Percentiles rank a stretch among this genome's conserved stretches.
Evolutionary conservation across 768 basidiomycete species (phyloP).

Genomic region (Dioszegia hungarica): DNA sequence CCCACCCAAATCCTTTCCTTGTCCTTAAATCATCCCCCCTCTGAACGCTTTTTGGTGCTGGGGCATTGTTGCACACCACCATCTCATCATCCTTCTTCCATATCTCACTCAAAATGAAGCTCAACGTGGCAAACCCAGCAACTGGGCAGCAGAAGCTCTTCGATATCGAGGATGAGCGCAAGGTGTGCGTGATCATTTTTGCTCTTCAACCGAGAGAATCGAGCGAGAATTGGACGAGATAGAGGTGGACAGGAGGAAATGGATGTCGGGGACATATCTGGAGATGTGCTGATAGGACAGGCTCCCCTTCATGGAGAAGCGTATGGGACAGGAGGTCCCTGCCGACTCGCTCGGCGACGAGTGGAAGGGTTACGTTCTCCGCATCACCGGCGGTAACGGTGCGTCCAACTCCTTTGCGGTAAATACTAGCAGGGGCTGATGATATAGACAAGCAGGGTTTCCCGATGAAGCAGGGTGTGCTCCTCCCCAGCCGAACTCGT

Average conservation of each 20-base stretch:
- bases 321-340: slow-evolving; percentile 89
- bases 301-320: slow-evolving; percentile 95
- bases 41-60: too few relatives aligned
- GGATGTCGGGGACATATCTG: background rate
- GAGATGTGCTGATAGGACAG: slow-evolving; percentile 51
- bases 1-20: too few relatives aligned
- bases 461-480: slow-evolving; percentile 99
- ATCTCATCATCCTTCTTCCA: background rate
- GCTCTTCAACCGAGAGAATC: background rate
- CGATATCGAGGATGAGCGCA: slow-evolving; percentile 85
- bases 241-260: background rate
- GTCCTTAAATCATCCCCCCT: too few relatives aligned
- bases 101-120: slow-evolving; percentile 67
- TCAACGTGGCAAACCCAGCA: slow-evolving; percentile 97
- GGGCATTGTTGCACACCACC: background rate
- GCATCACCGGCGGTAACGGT: slow-evolving; percentile 75
- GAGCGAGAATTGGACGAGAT: background rate
- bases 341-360: slow-evolving; percentile 88
- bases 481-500: slow-evolving; percentile 85
- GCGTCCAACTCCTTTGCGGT: background rate
- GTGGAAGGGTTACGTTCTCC: slow-evolving; percentile 93
- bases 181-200: slow-evolving; percentile 40
- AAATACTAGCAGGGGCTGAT: background rate
- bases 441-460: slow-evolving; percentile 67
- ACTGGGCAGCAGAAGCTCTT: slow-evolving; percentile 95